Evolutionary conservation across 2,329 filamentous ascomycete genomes (phyloP), one percentile per base, ranked within the genome.

Genomic region (Ploettnerulaceae sp.): DNA sequence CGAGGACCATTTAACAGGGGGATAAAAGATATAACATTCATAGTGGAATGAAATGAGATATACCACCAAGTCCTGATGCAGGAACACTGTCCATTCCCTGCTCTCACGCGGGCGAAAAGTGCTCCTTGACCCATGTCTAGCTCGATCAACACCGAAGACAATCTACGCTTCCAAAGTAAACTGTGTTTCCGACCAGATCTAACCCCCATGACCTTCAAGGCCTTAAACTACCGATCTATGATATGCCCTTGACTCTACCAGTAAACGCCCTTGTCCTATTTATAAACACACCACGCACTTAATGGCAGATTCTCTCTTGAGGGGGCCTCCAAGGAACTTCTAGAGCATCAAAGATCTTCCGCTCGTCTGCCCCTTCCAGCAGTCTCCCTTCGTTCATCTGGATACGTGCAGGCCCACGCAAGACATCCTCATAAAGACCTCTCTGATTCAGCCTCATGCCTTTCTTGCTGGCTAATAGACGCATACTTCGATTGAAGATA

Each of bases 401-500:
- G 47, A 71, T 68, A 34, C 82, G 64, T 1, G 72, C 69, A 22
- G 66, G 68, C 0, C 78, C 80, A 31, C 81, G 71, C 63, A 86
- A 71, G 1, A 87, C 81, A 63, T 88, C 77, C 57, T 72, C 77
- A 58, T 83, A 95, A 45, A 97, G 64, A 0, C 89, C 91, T 22
- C 77, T 73, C 66, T 96, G 90, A 57, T 95, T 96, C 45, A 97
- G 64, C 40, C 86, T 70, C 87, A 94, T 89, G 0, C 81, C 79
- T 67, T 87, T 93, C 66, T 81, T 89, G 29, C 81, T 79, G 11
- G 89, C 89, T 53, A 96, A 65, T 12, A 94, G 67, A 53, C 91
- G 71, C 64, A 96, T 78, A 61, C 87, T 94, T 12, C 90, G 74
- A 64, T 96, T 96, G 69, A 96, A 96, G 25, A 95, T 84, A 62